These are phyloP conservation scores for Dictyostelium gargantuum DNA, from an alignment of 208 protist species.

Conservation along the genomic window DNA sequence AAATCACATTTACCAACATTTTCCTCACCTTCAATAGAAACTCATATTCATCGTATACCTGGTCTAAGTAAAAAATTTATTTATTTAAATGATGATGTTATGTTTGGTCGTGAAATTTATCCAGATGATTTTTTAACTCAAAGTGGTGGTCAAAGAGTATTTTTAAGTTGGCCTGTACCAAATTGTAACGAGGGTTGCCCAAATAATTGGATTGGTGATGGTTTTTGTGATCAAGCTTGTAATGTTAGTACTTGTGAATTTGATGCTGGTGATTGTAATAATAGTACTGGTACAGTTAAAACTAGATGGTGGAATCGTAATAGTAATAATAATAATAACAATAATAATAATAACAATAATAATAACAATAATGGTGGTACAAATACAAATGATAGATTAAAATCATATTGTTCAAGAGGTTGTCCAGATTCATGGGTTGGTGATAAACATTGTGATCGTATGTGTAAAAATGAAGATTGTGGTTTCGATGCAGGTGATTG, in stretches of 20 bases:
- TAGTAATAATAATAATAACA: neutral
- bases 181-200: constrained; percentile 87
- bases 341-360: neutral
- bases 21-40: constrained; percentile 89
- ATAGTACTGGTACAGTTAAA: constrained; percentile 42
- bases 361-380: neutral
- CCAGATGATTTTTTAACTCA: constrained; percentile 88
- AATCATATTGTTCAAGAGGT: constrained; percentile 40
- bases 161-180: constrained; percentile 89
- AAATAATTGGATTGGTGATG: constrained; percentile 86
- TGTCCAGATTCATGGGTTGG: constrained; percentile 84
- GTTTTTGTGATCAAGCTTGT: constrained; percentile 86
- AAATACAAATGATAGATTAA: neutral
- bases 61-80: constrained; percentile 89
- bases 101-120: constrained; percentile 87
- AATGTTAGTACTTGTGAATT: constrained; percentile 83
- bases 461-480: constrained; percentile 75
- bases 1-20: constrained; percentile 89
- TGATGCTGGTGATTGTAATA: constrained; percentile 88
- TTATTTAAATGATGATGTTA: constrained; percentile 92
- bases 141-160: constrained; percentile 87
- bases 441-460: constrained; percentile 68
- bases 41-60: constrained; percentile 89
- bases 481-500: constrained; percentile 87
- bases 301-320: constrained; percentile 22